Conservation (phyloP, 768 basidiomycete species). For the Postia placenta region DNA sequence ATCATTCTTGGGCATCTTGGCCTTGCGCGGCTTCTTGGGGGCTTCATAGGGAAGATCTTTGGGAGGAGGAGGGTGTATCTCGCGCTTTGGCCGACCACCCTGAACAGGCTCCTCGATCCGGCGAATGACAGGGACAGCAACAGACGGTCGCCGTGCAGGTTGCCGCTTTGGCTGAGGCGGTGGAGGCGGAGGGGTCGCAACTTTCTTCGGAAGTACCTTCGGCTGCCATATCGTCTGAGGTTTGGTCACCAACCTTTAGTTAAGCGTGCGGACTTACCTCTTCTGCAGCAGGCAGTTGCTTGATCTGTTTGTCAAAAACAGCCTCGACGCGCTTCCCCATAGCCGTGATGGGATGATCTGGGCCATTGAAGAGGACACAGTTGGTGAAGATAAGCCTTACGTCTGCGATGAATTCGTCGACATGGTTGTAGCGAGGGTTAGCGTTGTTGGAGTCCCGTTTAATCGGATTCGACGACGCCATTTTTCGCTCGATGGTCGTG, state of each 20-base stretch:
- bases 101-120: conserved; percentile 59
- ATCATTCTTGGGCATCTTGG: conserved; percentile 55
- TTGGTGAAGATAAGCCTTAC: conserved; percentile 87
- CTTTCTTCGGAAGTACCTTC: conserved; percentile 42
- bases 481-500: conserved; percentile 85
- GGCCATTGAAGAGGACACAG: conserved; percentile 88
- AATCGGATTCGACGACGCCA: conserved; percentile 68
- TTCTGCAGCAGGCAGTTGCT: conserved; percentile 70
- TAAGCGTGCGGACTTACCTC: conserved; percentile 48
- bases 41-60: conserved; percentile 85
- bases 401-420: conserved; percentile 80
- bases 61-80: conserved; percentile 92
- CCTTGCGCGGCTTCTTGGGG: conserved; percentile 63
- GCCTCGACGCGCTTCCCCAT: conserved; percentile 81
- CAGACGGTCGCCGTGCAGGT: conserved; percentile 64
- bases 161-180: conserved; percentile 38
- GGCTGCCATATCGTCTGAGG: conserved; percentile 26
- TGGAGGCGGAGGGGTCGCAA: conserved; percentile 33
- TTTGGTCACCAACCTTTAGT: too few species aligned
- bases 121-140: conserved; percentile 77
- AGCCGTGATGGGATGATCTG: conserved; percentile 71
- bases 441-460: conserved; percentile 66
- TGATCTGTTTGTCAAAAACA: conserved; percentile 83
- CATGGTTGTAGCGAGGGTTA: conserved; percentile 71
- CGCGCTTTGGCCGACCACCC: conserved; percentile 86